Percentiles rank a stretch among this genome's conserved stretches.
phyloP scores from a whole-genome alignment of 805 yeast genomes.

The Spathaspora hagerdaliae region DNA sequence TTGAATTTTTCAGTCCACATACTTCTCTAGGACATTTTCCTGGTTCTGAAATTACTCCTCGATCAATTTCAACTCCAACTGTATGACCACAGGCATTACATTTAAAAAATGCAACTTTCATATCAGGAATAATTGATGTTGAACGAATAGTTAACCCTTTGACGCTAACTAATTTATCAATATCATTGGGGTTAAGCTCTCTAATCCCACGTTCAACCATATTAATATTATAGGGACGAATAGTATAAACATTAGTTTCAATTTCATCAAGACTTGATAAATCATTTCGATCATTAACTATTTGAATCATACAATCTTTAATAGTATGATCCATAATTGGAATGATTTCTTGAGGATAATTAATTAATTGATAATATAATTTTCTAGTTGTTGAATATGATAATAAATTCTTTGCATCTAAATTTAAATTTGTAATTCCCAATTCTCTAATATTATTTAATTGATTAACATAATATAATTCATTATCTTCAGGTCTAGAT shows the following conservation, averaged over 20 bases:
- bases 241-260: slow-evolving; percentile 78
- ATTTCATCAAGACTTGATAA: slow-evolving; percentile 54
- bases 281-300: slow-evolving; percentile 47
- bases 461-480: slow-evolving; percentile 67
- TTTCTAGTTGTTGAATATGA: slow-evolving; percentile 69
- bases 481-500: slow-evolving; percentile 58
- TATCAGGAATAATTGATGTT: slow-evolving; percentile 92
- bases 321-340: slow-evolving; percentile 97
- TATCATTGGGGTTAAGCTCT: slow-evolving; percentile 89
- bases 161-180: slow-evolving; percentile 85
- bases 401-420: slow-evolving; percentile 77
- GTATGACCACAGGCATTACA: slow-evolving; percentile 95
- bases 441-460: slow-evolving; percentile 70
- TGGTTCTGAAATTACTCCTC: slow-evolving; percentile 94
- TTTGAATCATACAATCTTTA: slow-evolving; percentile 80
- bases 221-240: slow-evolving; percentile 83
- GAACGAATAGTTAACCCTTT: slow-evolving; percentile 89
- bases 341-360: slow-evolving; percentile 94
- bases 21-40: slow-evolving; percentile 84
- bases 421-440: slow-evolving; percentile 77
- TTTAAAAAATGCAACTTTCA: slow-evolving; percentile 95
- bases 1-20: slow-evolving; percentile 79
- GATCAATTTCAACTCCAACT: slow-evolving; percentile 83
- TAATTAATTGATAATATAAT: slow-evolving; percentile 78
- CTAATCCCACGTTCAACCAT: slow-evolving; percentile 73